Conservation (phyloP, 441 rosid genomes). For the Arabidopsis hybrid region DNA sequence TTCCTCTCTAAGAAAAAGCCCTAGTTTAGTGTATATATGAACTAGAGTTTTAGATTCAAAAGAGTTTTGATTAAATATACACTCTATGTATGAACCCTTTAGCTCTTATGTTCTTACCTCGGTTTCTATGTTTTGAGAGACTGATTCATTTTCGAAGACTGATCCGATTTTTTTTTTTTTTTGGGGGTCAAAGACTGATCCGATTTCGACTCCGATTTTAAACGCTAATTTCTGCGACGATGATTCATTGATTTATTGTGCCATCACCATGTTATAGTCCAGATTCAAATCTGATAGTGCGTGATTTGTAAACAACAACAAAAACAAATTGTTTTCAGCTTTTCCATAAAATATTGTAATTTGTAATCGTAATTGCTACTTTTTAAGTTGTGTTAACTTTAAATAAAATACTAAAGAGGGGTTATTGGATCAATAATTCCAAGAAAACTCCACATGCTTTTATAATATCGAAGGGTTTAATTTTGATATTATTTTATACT, state of each 20-base stretch:
- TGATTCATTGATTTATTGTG: neutral
- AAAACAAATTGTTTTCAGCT: neutral
- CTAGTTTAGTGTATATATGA: neutral
- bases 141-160: neutral
- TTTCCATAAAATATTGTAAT: neutral
- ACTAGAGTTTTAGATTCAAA: neutral
- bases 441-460: neutral
- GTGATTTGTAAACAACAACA: neutral
- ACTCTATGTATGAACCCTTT: neutral
- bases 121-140: neutral
- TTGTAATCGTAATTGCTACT: neutral
- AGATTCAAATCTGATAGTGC: neutral
- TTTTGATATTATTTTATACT: neutral
- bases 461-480: neutral
- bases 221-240: neutral
- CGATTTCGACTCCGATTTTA: neutral
- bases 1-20: neutral
- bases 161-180: neutral
- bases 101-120: neutral
- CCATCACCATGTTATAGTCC: neutral
- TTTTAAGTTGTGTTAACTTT: neutral
- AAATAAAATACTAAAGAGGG: neutral
- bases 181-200: neutral
- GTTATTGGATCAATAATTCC: neutral
- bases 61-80: neutral